A percentile compares a stretch with the other conserved stretches of the same genome.
These are phyloP conservation scores for Macroventuria anomochaeta DNA, from an alignment of 2,329 filamentous ascomycete species.

Conservation along the genomic window DNA sequence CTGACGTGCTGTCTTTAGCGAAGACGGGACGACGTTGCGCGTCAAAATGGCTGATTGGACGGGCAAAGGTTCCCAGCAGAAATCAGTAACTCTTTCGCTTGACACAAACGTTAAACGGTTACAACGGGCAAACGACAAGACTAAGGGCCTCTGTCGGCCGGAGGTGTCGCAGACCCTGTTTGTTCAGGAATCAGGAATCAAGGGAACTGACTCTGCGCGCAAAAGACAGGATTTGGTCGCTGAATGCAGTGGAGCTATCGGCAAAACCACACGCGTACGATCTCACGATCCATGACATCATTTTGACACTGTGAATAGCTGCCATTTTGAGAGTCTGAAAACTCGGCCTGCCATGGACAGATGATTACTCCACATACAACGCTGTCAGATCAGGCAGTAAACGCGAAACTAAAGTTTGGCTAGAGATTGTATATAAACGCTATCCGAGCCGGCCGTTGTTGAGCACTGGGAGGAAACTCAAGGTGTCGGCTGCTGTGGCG, in stretches of 20 bases:
- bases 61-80: not conserved
- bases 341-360: not conserved
- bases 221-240: not conserved
- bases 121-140: not conserved
- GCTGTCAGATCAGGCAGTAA: not conserved
- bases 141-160: not conserved
- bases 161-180: not conserved
- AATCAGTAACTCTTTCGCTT: not conserved
- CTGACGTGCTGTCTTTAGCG: slow-evolving; percentile 3
- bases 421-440: not conserved
- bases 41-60: not conserved
- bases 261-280: not conserved
- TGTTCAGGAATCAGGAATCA: not conserved
- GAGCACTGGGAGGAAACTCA: not conserved
- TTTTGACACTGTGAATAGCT: not conserved
- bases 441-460: slow-evolving; percentile 3
- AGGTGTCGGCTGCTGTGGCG: slow-evolving; percentile 1
- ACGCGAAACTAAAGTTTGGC: not conserved
- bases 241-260: not conserved
- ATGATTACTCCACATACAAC: not conserved
- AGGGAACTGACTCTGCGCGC: not conserved
- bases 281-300: slow-evolving; percentile 14
- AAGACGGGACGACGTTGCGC: not conserved
- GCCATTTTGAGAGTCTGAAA: not conserved
- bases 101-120: not conserved